Percentiles rank a stretch among this genome's conserved stretches.
Evolutionary conservation across 2,329 filamentous ascomycete genomes (phyloP).

Genomic region (Dendryphion nanum): DNA sequence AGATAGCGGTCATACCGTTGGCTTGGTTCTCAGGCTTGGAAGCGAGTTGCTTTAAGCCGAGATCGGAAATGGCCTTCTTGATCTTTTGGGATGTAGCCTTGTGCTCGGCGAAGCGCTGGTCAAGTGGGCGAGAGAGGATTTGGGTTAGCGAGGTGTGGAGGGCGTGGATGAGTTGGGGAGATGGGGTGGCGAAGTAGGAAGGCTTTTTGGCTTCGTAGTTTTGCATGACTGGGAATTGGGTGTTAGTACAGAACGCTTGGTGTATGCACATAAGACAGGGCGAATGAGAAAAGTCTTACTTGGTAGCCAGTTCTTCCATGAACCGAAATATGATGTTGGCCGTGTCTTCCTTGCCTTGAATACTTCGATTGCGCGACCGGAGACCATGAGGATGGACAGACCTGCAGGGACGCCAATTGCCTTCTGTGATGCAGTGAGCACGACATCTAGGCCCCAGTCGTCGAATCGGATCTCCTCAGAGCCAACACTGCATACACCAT

Average conservation of each 20-base stretch:
- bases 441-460: conserved; percentile 88
- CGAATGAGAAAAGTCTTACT: conserved; percentile 51
- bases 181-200: conserved; percentile 96
- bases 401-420: conserved; percentile 94
- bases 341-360: conserved; percentile 79
- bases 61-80: conserved; percentile 75
- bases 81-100: conserved; percentile 76
- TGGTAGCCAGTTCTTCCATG: conserved; percentile 95
- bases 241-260: conserved; percentile 16
- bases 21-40: conserved; percentile 85
- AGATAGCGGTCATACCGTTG: conserved; percentile 97
- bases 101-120: conserved; percentile 82
- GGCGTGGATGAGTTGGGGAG: conserved; percentile 89
- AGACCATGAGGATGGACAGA: conserved; percentile 91
- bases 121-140: conserved; percentile 76
- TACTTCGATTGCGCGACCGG: conserved; percentile 77
- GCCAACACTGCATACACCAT: conserved; percentile 95
- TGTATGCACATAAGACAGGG: too few species aligned
- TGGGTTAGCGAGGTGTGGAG: conserved; percentile 86
- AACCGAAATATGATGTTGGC: conserved; percentile 88
- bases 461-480: conserved; percentile 96
- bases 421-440: conserved; percentile 94
- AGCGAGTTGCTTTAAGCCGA: conserved; percentile 87
- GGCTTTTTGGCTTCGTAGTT: conserved; percentile 98
- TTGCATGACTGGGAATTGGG: conserved; percentile 71